phyloP scores from a whole-genome alignment of 805 yeast genomes.

The Phaffomyces thermotolerans region DNA sequence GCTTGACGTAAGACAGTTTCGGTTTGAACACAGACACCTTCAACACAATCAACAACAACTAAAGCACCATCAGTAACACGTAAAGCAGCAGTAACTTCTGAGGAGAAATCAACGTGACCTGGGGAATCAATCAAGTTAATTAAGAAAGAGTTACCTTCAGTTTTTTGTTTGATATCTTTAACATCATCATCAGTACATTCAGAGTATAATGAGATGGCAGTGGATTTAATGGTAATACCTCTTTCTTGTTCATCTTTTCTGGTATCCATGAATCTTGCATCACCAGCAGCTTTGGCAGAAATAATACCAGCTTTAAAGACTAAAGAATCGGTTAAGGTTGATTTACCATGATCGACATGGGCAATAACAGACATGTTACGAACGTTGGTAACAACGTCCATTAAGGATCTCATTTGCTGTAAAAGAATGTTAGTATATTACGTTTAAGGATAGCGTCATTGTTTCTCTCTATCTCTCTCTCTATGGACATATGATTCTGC shows the following conservation, averaged over 20 bases:
- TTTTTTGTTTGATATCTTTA: slow-evolving; percentile 79
- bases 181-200: slow-evolving; percentile 83
- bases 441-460: background rate
- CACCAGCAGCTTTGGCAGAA: slow-evolving; percentile 99
- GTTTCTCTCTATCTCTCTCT: background rate
- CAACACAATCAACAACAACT: slow-evolving; percentile 98
- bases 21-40: slow-evolving; percentile 99
- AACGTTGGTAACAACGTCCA: slow-evolving; percentile 99
- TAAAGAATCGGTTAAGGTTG: slow-evolving; percentile 97
- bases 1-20: slow-evolving; percentile 99
- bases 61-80: slow-evolving; percentile 99
- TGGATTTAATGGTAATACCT: slow-evolving; percentile 99
- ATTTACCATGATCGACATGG: slow-evolving; percentile 99
- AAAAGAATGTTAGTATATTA: background rate
- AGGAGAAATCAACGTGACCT: slow-evolving; percentile 99
- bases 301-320: slow-evolving; percentile 99
- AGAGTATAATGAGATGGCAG: slow-evolving; percentile 94
- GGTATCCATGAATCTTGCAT: slow-evolving; percentile 99
- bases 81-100: slow-evolving; percentile 99
- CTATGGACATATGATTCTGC: background rate
- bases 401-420: slow-evolving; percentile 92
- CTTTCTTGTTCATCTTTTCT: slow-evolving; percentile 99
- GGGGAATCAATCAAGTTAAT: slow-evolving; percentile 99
- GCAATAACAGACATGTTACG: slow-evolving; percentile 99
- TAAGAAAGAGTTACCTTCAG: slow-evolving; percentile 87